Evolutionary conservation across 129 eudicot genomes (phyloP).

Genomic region (Flaveria bidentis): DNA sequence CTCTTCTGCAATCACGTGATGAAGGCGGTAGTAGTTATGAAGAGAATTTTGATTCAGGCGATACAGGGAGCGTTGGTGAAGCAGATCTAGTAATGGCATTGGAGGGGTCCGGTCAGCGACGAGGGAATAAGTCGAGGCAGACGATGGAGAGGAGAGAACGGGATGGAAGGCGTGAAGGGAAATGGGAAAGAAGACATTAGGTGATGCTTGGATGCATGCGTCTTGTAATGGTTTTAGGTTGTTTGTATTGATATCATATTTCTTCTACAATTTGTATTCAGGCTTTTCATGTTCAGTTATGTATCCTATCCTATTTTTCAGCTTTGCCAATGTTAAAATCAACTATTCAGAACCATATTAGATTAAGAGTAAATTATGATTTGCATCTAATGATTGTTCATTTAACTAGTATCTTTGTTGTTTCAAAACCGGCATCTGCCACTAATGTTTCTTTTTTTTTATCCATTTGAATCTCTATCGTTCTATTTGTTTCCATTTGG

Average conservation of each 20-base stretch:
- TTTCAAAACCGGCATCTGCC: too few species aligned
- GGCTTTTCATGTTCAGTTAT: background rate
- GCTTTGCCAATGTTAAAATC: background rate
- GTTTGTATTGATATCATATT: background rate
- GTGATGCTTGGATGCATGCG: background rate
- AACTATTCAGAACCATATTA: background rate
- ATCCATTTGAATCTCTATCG: too few species aligned
- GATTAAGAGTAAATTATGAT: too few species aligned
- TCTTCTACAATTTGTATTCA: slow-evolving; percentile 14
- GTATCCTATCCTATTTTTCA: background rate
- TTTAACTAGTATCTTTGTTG: too few species aligned
- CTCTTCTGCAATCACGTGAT: slow-evolving; percentile 83
- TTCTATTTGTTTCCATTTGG: too few species aligned
- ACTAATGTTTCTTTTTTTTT: too few species aligned
- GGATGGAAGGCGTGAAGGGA: slow-evolving; percentile 90
- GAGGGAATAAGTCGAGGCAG: slow-evolving; percentile 86
- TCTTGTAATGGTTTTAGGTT: background rate
- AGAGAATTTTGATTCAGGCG: slow-evolving; percentile 87
- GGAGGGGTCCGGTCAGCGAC: slow-evolving; percentile 73
- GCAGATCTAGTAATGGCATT: slow-evolving; percentile 63
- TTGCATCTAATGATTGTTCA: too few species aligned
- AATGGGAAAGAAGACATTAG: slow-evolving; percentile 97
- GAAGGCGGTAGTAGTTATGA: slow-evolving; percentile 85
- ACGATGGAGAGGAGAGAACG: slow-evolving; percentile 82
- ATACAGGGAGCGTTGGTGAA: slow-evolving; percentile 91